These are phyloP conservation scores for Rutidosis leptorrhynchoides DNA, from an alignment of 129 eudicot species.

Conservation along the genomic window DNA sequence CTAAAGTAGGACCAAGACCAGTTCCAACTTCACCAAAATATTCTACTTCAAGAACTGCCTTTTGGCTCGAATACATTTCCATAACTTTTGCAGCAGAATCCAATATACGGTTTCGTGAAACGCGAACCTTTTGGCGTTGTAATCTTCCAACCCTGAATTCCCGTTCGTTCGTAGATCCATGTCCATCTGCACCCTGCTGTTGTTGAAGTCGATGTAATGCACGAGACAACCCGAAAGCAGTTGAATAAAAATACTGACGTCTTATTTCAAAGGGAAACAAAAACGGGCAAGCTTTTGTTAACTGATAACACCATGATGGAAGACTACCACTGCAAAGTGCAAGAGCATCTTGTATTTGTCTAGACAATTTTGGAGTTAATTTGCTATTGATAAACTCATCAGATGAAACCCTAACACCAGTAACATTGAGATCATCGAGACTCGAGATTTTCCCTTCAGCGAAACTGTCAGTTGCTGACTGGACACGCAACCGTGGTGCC, in stretches of 20 bases:
- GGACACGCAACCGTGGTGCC: conserved; percentile 64
- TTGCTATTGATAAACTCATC: conserved; percentile 73
- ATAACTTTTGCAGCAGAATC: conserved; percentile 95
- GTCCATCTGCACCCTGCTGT: conserved; percentile 88
- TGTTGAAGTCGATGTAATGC: conserved; percentile 78
- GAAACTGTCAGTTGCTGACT: conserved; percentile 47
- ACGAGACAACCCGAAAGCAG: conserved; percentile 86
- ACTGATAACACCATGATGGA: conserved; percentile 93
- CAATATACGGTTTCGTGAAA: conserved; percentile 67
- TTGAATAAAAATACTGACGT: conserved; percentile 77
- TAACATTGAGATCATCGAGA: conserved; percentile 40
- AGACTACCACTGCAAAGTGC: conserved; percentile 90
- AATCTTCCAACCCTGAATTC: conserved; percentile 68
- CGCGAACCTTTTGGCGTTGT: conserved; percentile 85
- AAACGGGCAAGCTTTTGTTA: conserved; percentile 81
- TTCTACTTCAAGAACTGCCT: conserved; percentile 89
- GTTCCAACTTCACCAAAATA: conserved; percentile 92
- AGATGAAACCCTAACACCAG: conserved; percentile 46
- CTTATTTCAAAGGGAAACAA: conserved; percentile 87
- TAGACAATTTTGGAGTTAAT: conserved; percentile 78
- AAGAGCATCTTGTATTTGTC: conserved; percentile 83
- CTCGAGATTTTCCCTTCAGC: conserved; percentile 61
- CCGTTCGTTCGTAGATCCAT: conserved; percentile 60
- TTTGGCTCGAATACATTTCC: conserved; percentile 91
- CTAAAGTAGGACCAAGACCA: conserved; percentile 87